Base-by-base conservation (phyloP, 148 eudicot genomes). In the Rhododendron simsii region DNA sequence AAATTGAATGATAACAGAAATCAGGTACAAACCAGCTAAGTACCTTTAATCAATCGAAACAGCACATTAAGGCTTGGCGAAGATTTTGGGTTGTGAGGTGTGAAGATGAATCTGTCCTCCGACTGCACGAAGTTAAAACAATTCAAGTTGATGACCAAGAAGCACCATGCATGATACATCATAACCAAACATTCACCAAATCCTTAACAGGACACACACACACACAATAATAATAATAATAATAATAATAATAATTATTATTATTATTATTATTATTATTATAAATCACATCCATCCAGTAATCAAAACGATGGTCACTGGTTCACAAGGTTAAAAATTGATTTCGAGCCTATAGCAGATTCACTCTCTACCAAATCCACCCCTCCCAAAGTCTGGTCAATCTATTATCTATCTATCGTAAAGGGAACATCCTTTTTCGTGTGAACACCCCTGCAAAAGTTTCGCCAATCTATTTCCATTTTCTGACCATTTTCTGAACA, bases 31-130 rank as follows among this genome's bases (percentile, higher is more conserved):
- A 44, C 79, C 14, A 9, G 35, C 14, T 20, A 51, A 63, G 81
- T 81, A 95, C 99, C 98, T 94, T 92, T 92, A 79, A 95, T 92
- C n/a, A 85, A 82, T 85, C 83, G 91, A 86, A 93, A 93, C 63
- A 87, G 84, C 71, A 93, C 93, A 83, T 90, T 91, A 80, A 95
- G 88, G 81, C 87, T 86, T 26, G 59, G 26, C 4, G 89, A 86
- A 3, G 91, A 90, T 55, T 87, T 87, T 3, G 94, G 95, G 90
- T 95, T 96, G 87, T 90, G 89, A 7, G 99, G 98, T 82, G 84
- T 87, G 81, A 96, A 96, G 18, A 78, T 80, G 30, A 95, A 90
- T 85, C 87, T 91, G 30, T 95, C 94, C 75, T 87, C 86, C 16
- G 82, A 90, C 99, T 96, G 93, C 90, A 89, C 21, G 67, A 65